Evolutionary conservation across 176 grass and related monocot species (phyloP), one percentile per base, ranked within the genome.

Genomic region (Eleusine coracana): DNA sequence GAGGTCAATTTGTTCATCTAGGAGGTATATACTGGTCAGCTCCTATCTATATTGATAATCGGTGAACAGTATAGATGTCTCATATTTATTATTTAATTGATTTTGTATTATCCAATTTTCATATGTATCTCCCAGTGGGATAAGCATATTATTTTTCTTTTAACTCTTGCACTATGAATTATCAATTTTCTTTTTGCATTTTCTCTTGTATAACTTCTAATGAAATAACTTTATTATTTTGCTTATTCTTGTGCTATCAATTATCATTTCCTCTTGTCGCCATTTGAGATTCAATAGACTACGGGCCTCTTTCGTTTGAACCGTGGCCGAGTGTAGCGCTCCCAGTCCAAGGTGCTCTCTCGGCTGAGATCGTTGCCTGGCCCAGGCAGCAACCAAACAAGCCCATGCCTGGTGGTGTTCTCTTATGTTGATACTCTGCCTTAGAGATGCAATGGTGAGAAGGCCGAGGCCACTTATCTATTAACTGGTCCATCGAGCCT

Each of bases 1-100:
- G 55, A 77, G 62, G 62, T 45, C 73, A 81, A 91, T 91, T 91
- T 83, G 74, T 91, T 91, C 54, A 56, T 84, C 69, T 76, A 52
- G 25, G 42, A 10, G 75, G 56, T 77, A 76, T 41, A 79, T 83
- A 73, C 70, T 86, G 49, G 75, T 20, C 36, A 69, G 63, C 37
- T 60, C 70, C 48, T 68, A 81, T 86, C 50, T 87, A 76, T 42
- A 73, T 78, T 48, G 50, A 34, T 66, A 23, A 68, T 78, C 48
- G 18, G 31, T 66, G 79, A 55, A 79, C 20, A 77, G 10, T 59
- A 52, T 67, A 60, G 41, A 84, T 75, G 66, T 82, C 40, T 84
- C 66, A 89, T 86, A 36, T 44, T 79, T 71, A 60, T 87, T 83
- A 74, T 56, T 70, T 71, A 86, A 68, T 83, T 83, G 73, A 82